Conservation (phyloP, 148 eudicot species). For the Persicaria tinctoria region DNA sequence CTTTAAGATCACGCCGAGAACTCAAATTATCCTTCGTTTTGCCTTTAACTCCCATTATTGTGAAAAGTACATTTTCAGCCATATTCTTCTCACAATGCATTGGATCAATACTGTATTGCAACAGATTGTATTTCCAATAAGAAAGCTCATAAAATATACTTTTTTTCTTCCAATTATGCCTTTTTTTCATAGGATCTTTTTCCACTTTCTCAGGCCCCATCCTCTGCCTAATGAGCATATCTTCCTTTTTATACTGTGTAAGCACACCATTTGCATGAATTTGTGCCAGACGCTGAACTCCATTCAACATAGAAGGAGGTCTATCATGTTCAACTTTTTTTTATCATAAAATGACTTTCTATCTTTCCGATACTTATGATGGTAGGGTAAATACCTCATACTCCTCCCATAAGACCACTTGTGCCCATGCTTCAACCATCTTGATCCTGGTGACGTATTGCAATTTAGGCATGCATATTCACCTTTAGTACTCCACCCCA, state of each 20-base stretch:
- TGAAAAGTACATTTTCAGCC: background rate
- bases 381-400: background rate
- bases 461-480: constrained; percentile 12
- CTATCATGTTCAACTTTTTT: background rate
- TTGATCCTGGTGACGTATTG: background rate
- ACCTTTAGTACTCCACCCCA: constrained; percentile 17
- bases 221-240: background rate
- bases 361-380: constrained; percentile 5
- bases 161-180: no score
- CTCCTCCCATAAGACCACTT: constrained; percentile 1
- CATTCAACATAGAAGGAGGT: background rate
- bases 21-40: background rate
- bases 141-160: background rate
- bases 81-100: background rate
- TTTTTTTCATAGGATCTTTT: no score
- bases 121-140: background rate
- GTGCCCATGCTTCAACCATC: background rate
- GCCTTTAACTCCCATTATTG: background rate
- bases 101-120: background rate
- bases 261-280: background rate
- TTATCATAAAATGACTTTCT: background rate
- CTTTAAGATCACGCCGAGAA: background rate
- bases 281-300: background rate
- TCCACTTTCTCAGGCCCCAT: no score
- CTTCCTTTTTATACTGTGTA: background rate